Evolutionary conservation across 495 filamentous ascomycete genomes (phyloP).

Genomic region (Daldinia loculata): DNA sequence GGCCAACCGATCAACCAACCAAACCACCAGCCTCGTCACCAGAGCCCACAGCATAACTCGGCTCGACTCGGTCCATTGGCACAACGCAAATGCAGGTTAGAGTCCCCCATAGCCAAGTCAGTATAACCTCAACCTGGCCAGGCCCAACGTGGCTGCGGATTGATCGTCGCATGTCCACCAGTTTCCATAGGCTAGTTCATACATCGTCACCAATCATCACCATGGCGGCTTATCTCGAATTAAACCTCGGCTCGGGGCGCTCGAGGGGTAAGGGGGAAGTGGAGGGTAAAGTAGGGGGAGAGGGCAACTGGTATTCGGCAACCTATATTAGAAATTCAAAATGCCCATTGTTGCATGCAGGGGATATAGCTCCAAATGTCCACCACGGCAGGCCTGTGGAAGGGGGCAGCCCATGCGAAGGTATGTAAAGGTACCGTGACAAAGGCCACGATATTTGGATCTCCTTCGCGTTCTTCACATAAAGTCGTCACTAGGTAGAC

Average conservation of each 20-base stretch:
- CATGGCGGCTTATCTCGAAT: slow-evolving; percentile 3
- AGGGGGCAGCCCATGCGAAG: not conserved
- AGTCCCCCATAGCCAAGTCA: slow-evolving; percentile 1
- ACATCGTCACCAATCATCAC: not conserved
- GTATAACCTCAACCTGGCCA: not conserved
- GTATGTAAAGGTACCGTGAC: slow-evolving; percentile 2
- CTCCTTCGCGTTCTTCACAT: slow-evolving; percentile 53
- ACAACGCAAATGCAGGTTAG: slow-evolving; percentile 16
- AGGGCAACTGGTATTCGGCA: slow-evolving; percentile 10
- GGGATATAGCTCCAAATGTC: slow-evolving; percentile 21
- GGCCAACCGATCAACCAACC: slow-evolving; percentile 7
- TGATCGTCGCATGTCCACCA: slow-evolving; percentile 2
- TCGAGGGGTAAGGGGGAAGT: not conserved
- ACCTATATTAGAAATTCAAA: slow-evolving; percentile 17
- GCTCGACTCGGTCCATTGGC: slow-evolving; percentile 31
- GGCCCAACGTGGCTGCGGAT: not conserved
- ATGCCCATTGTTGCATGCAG: slow-evolving; percentile 9
- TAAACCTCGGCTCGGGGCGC: not conserved
- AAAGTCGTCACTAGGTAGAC: slow-evolving; percentile 55
- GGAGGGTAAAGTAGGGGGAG: not conserved
- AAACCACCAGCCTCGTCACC: slow-evolving; percentile 1
- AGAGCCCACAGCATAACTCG: slow-evolving; percentile 17
- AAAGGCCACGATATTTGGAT: slow-evolving; percentile 15
- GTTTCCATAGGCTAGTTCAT: not conserved
- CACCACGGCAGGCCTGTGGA: not conserved